Base-by-base conservation (phyloP, 1,139 yeast species). In the Protomyces gravidus region DNA sequence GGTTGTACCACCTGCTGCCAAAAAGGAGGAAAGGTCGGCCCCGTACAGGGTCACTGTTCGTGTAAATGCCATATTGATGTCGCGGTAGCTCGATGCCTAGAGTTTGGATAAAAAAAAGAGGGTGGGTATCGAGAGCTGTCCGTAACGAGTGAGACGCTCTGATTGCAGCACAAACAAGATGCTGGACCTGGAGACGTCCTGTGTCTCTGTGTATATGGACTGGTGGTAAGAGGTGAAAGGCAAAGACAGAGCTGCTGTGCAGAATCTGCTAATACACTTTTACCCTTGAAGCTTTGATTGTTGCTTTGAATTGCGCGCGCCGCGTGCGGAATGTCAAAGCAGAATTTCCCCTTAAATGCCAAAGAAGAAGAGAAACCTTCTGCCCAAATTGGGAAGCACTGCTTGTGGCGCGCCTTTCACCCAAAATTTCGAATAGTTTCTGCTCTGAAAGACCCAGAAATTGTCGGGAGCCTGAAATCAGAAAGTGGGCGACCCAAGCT, bases 121-220 rank as follows among this genome's bases (percentile, higher is more conserved):
- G 19, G 55, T 50, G 55, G n/a, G 47, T 46, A 23, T 47, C 46
- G 45, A 30, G 39, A 45, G 32, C 51, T 15, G 48, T 46, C 58
- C 58, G 58, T 53, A 53, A 33, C 32, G 58, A 53, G 58, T 53
- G 58, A 53, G 58, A 46, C 48, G 40, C 42, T 36, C 42, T 36
- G 42, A 36, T 23, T 36, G 42, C 42, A 36, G 42, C 42, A 15
- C 15, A 30, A 30, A 30, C n/a, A n/a, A 9, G 7, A 28, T 28
- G 32, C 32, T 28, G 32, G 32, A 28, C 32, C 32, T 28, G n/a
- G n/a, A 28, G 42, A 15, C 42, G 42, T 36, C 42, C 21, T 36
- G 42, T 17, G 11, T 19, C 21, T n/a, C 21, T 15, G 36, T 36
- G 42, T 36, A 15, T 19, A 5, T n/a, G 19, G 42, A 36, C 42